Base-by-base conservation (phyloP, 495 filamentous ascomycete species). In the Penicillium ucsense region DNA sequence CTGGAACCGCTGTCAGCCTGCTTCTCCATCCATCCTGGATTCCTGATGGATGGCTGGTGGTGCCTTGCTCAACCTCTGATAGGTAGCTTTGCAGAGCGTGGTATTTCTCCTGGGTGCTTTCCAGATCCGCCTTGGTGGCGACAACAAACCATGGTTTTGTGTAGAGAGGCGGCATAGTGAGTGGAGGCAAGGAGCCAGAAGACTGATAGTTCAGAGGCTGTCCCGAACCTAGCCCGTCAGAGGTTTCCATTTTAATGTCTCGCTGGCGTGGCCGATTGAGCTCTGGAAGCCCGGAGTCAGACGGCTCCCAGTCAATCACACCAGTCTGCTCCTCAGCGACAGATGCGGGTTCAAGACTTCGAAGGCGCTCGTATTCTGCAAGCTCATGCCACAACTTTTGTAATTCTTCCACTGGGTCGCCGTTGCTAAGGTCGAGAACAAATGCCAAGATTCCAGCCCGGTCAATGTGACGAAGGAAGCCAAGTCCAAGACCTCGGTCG, bases 101-200 rank as follows among this genome's bases (percentile, higher is more conserved):
- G 61, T 86, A 98, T 52, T 89, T 92, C 27, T 82, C 76, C 63
- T 88, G 75, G 5, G 94, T 92, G 1, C 76, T 75, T 6, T 80
- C 77, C 41, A 96, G 59, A 64, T 98, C 92, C 7, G 88, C 90
- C 64, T 98, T 98, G 34, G 90, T 95, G 6, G 89, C 94, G 34
- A 97, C 85, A 2, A 97, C 90, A 55, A 95, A 92, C 94, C 94
- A 98, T 5, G 91, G 89, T 63, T 98, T 98, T 7, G 75, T 74
- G 10, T 86, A 84, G 41, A 94, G 86, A 37, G 86, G 80, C 10
- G 85, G 74, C 30, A 75, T 63, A 8, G 51, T 38, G 9, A 73
- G 60, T 6, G 50, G 57, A 38, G 68, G 69, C 11, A 72, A 57
- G 9, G 56, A 42, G 1, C 56, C 48, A 32, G 46, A 31, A 4